Conservation (phyloP, 208 protist genomes). For the Novymonas esmeraldas region DNA sequence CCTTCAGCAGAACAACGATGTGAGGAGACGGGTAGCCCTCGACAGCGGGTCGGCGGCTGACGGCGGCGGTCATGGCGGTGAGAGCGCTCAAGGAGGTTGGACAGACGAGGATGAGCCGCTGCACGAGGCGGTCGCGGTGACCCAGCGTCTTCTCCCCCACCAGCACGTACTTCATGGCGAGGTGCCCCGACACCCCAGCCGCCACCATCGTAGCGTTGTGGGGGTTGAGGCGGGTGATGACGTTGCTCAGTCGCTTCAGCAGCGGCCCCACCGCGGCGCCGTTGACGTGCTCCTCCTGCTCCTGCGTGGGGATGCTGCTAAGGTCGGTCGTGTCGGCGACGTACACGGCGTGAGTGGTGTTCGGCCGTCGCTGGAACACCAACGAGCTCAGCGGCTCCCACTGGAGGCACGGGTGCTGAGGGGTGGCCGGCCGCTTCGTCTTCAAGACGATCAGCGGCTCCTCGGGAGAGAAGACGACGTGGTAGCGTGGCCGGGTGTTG, state of each 20-base stretch:
- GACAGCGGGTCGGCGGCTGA: constrained; percentile 15
- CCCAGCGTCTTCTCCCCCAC: constrained; percentile 75
- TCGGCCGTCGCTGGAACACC: constrained; percentile 64
- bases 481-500: constrained; percentile 66
- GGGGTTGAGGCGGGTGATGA: constrained; percentile 68
- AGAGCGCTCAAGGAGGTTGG: constrained; percentile 44
- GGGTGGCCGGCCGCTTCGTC: constrained; percentile 38
- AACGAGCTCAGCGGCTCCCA: constrained; percentile 67
- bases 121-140: constrained; percentile 70
- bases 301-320: constrained; percentile 27
- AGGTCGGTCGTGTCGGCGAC: constrained; percentile 63
- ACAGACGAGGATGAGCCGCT: constrained; percentile 61
- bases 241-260: constrained; percentile 68
- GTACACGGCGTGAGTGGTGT: constrained; percentile 79
- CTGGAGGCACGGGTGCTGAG: constrained; percentile 73
- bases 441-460: constrained; percentile 76
- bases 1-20: constrained; percentile 52
- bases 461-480: constrained; percentile 76
- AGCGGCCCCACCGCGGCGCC: constrained; percentile 49
- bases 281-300: constrained; percentile 61
- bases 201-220: constrained; percentile 76
- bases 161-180: constrained; percentile 76
- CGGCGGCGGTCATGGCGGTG: constrained; percentile 19
- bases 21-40: constrained; percentile 45
- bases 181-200: constrained; percentile 53